Base-by-base conservation (phyloP, 768 basidiomycete genomes). In the Kockovaella imperatae region DNA sequence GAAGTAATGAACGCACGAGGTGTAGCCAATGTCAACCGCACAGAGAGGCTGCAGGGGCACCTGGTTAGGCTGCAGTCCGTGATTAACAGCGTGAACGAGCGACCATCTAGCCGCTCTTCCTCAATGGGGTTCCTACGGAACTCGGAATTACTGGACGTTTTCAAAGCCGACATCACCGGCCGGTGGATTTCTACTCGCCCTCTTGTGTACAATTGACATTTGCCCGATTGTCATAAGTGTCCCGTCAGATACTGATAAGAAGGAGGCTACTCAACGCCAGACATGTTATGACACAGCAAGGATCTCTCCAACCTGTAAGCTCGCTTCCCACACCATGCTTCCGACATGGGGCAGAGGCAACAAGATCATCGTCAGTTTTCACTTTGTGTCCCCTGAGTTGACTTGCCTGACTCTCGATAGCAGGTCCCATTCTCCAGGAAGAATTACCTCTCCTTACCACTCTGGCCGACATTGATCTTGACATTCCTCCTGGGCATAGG, bases 351-450 rank as follows among this genome's bases (percentile, higher is more conserved):
- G 49, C 17, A 26, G 49, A 17, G 30, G 32, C 39, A 49, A 49
- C 15, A 57, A 51, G n/a, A 20, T 52, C 25, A 36, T 57, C 4
- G 56, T 57, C 36, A 50, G 56, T 53, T 30, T n/a, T 3, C n/a
- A n/a, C n/a, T n/a, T n/a, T n/a, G n/a, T 8, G 18, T 38, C 36
- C 21, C 10, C 7, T 8, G 21, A 20, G 8, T 8, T 8, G 14
- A 20, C 10, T 11, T 38, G 17, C 38, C 23, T 30, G 7, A 20
- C 29, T 40, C 6, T 38, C 32, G 14, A 5, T 29, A 52, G 46
- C 20, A 39, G 13, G 50, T 51, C 11, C 52, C 52, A 11, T 13
- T 52, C n/a, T 18, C 36, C 13, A 40, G 36, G 6, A 17, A 40
- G 17, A 28, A 11, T n/a, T 34, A 23, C 31, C 42, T 36, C 25